Percentiles rank a stretch among this genome's conserved stretches.
Conservation (phyloP, 2,329 filamentous ascomycete species). For the Colletotrichum falcatum region DNA sequence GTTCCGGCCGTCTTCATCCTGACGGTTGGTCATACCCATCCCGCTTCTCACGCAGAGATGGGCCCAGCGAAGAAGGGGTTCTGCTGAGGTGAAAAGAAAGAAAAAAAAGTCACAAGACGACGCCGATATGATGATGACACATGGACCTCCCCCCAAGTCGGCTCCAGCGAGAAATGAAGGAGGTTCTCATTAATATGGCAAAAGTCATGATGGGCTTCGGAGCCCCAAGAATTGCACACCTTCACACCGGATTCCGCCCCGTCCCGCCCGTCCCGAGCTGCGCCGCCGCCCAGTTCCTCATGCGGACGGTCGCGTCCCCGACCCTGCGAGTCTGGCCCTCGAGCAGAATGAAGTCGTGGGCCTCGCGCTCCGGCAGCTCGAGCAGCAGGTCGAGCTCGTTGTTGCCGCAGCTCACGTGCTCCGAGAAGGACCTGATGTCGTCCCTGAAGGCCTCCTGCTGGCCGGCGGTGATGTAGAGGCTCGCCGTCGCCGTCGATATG, state of each 20-base stretch:
- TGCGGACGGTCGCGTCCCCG: constrained; percentile 47
- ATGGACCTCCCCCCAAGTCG: background rate
- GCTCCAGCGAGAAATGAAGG: background rate
- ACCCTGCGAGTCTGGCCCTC: constrained; percentile 44
- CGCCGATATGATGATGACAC: background rate
- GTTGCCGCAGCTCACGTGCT: constrained; percentile 42
- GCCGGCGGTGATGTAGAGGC: constrained; percentile 51
- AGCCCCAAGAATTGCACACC: too few relatives aligned
- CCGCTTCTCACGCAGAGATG: background rate
- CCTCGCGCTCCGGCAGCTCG: constrained; percentile 47
- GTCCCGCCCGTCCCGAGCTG: constrained; percentile 16
- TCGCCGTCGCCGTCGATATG: constrained; percentile 41
- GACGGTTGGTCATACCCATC: too few relatives aligned
- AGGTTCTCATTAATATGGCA: background rate
- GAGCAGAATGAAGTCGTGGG: constrained; percentile 51
- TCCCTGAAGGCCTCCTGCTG: constrained; percentile 49
- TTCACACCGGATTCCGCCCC: background rate
- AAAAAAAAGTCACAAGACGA: background rate
- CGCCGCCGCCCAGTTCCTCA: constrained; percentile 48
- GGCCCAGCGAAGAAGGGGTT: background rate
- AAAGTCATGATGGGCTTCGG: background rate
- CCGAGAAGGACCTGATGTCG: constrained; percentile 45
- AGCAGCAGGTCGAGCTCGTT: constrained; percentile 46
- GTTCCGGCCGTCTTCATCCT: background rate
- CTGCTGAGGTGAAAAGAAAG: background rate